Base-by-base conservation (phyloP, 2,329 filamentous ascomycete genomes). In the Chaetomium sp. region DNA sequence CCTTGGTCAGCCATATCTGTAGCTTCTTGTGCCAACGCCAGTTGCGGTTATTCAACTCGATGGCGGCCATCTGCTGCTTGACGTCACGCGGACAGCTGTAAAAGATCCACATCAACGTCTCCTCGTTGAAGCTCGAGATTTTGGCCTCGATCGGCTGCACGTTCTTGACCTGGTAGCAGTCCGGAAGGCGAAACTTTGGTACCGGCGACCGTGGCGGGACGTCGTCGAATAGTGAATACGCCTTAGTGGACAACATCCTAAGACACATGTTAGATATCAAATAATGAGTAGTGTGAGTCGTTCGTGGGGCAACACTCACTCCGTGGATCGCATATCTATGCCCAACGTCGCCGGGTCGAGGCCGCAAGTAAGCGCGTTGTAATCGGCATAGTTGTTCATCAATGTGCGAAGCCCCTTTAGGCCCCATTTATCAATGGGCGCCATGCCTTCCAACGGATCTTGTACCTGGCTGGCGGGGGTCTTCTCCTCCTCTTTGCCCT, bases 1-100 rank as follows among this genome's bases (percentile, higher is more conserved):
- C 84, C 68, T 86, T 86, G 5, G 84, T 86, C 49, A 87, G 70
- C 84, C 84, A 87, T 32, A 85, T 69, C 61, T 82, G 80, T 32
- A 83, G 70, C 67, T 84, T 84, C 72, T 85, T 85, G 67, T 87
- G 83, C 79, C 83, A 87, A 58, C 84, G 74, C 84, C 84, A 87
- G 67, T 84, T 84, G 19, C 84, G 78, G 56, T 77, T 78, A 63
- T 82, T 80, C 44, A 87, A 72, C 66, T 86, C 82, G 42, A 77
- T 72, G 0, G 84, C 83, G 2, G 84, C 84, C 70, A 84, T 72
- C 48, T 83, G 78, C 66, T 87, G 84, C 67, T 84, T 82, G 38
- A 79, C 66, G 63, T 86, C 83, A 45, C 78, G 74, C 6, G 84
- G 81, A 57, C 80, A 84, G 69, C 80, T 84, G 68, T 87, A 86